These are phyloP conservation scores for Barbarea vulgaris DNA, from an alignment of 345 rosid genomes.

Conservation along the genomic window DNA sequence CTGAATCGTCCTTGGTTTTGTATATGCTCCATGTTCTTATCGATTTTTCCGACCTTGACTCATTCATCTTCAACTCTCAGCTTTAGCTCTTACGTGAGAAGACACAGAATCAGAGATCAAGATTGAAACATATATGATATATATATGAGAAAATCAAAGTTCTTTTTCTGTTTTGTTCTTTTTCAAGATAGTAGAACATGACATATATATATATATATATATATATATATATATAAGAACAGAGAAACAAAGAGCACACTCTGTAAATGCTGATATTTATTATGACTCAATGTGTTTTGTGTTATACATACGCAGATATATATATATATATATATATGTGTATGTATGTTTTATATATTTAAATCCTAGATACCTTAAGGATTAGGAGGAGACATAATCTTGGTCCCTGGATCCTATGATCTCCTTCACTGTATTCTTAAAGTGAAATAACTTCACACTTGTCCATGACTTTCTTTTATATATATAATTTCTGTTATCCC, in stretches of 20 bases:
- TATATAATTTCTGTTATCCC: conserved; percentile 19
- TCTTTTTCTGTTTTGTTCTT: not conserved
- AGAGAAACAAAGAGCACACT: not conserved
- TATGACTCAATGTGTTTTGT: not conserved
- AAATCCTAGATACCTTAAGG: conserved; percentile 29
- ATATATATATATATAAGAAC: not conserved
- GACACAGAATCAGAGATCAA: not conserved
- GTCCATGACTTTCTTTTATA: conserved; percentile 41
- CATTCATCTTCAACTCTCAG: conserved; percentile 41
- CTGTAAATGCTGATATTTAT: not conserved
- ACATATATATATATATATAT: not conserved
- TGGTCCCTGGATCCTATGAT: conserved; percentile 42
- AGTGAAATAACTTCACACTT: conserved; percentile 47
- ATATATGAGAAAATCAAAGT: not conserved
- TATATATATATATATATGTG: not conserved
- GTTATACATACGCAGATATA: not conserved
- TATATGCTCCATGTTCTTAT: conserved; percentile 59
- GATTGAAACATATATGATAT: not conserved
- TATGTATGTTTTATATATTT: no score
- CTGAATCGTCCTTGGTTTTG: conserved; percentile 47
- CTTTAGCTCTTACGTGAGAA: not conserved
- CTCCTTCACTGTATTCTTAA: conserved; percentile 45
- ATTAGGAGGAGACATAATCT: conserved; percentile 38
- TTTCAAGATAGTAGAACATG: not conserved
- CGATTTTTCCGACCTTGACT: conserved; percentile 50